These are phyloP conservation scores for Microsporum canis DNA, from an alignment of 2,329 filamentous ascomycete species.

Conservation along the genomic window DNA sequence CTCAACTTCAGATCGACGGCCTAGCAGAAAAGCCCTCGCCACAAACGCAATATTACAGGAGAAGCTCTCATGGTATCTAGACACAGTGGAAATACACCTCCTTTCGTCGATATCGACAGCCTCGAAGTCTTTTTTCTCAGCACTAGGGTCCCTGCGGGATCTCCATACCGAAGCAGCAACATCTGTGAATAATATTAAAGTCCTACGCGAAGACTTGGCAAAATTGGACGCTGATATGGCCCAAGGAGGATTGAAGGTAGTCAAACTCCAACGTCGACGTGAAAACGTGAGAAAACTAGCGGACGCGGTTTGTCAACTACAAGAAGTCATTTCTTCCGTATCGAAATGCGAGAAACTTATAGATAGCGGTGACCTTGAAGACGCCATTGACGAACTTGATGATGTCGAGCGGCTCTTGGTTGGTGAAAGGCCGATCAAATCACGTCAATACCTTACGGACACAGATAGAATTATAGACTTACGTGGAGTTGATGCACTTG, in stretches of 20 bases:
- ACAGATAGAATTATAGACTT: constrained; percentile 51
- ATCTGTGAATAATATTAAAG: constrained; percentile 77
- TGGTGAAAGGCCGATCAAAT: constrained; percentile 47
- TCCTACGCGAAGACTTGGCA: constrained; percentile 64
- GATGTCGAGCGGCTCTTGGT: constrained; percentile 67
- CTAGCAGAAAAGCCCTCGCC: constrained; percentile 66
- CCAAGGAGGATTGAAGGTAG: constrained; percentile 68
- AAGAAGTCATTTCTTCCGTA: constrained; percentile 63
- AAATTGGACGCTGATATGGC: constrained; percentile 80
- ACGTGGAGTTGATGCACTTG: constrained; percentile 63
- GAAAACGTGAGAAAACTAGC: constrained; percentile 77
- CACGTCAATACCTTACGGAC: constrained; percentile 17
- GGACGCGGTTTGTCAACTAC: constrained; percentile 71
- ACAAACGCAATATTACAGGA: constrained; percentile 97
- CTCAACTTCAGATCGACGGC: constrained; percentile 2
- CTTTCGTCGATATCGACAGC: constrained; percentile 94
- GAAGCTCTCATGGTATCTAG: constrained; percentile 99
- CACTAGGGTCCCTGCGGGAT: constrained; percentile 78
- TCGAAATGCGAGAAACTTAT: constrained; percentile 68
- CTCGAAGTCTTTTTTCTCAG: constrained; percentile 92
- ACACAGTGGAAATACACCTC: constrained; percentile 93
- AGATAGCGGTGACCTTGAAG: constrained; percentile 70
- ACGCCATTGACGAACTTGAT: constrained; percentile 67
- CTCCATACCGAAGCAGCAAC: constrained; percentile 85
- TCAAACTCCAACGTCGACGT: constrained; percentile 66